Percentiles rank a stretch among this genome's conserved stretches.
Evolutionary conservation across 1,284 basidiomycete genomes (phyloP).

Genomic region (Cryptococcus neoformans): DNA sequence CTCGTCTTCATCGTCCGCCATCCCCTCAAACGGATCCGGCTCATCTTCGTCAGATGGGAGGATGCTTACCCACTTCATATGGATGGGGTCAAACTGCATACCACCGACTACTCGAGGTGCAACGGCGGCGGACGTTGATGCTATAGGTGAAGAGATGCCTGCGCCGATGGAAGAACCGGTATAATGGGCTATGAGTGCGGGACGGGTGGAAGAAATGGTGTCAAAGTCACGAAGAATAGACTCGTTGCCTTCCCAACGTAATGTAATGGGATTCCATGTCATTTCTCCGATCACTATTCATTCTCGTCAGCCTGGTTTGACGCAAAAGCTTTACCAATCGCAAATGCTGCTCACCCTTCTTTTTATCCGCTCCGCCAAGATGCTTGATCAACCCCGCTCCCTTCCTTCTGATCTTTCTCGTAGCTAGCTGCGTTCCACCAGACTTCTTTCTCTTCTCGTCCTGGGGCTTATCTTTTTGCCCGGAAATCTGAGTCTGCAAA

Average conservation of each 20-base stretch:
- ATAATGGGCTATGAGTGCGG: slow-evolving; percentile 89
- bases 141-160: slow-evolving; percentile 52
- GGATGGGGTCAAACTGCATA: slow-evolving; percentile 92
- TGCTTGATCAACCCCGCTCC: slow-evolving; percentile 67
- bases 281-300: slow-evolving; percentile 80
- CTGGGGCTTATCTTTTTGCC: slow-evolving; percentile 1
- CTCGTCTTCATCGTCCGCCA: slow-evolving; percentile 81
- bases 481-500: no score
- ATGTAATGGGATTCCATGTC: slow-evolving; percentile 87
- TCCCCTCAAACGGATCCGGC: slow-evolving; percentile 84
- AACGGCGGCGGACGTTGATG: slow-evolving; percentile 9
- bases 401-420: slow-evolving; percentile 61
- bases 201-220: slow-evolving; percentile 68
- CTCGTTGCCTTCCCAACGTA: slow-evolving; percentile 97
- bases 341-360: slow-evolving; percentile 63
- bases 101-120: slow-evolving; percentile 76
- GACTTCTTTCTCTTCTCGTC: slow-evolving; percentile 29
- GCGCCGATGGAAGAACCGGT: slow-evolving; percentile 64
- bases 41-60: slow-evolving; percentile 84
- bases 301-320: not conserved
- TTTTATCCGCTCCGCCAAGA: slow-evolving; percentile 63
- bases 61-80: slow-evolving; percentile 91
- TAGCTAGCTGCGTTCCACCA: not conserved
- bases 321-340: not conserved
- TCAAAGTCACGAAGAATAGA: slow-evolving; percentile 86